Evolutionary conservation across 257 asterid genomes (phyloP).

Genomic region (Solanum okadae): DNA sequence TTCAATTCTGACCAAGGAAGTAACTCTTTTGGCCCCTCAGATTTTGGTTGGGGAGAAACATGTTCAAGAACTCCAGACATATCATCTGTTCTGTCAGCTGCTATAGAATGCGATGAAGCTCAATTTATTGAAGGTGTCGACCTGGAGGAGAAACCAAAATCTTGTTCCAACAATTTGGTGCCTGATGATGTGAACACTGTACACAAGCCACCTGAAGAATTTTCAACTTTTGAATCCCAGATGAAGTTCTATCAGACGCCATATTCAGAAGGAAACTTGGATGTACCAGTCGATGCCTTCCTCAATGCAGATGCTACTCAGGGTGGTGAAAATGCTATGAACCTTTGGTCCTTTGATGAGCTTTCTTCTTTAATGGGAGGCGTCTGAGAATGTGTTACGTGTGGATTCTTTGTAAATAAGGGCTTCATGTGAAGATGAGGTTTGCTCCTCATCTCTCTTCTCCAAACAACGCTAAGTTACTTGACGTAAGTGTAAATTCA

Average conservation of each 20-base stretch:
- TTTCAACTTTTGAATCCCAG: slow-evolving; percentile 43
- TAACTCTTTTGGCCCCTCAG: slow-evolving; percentile 65
- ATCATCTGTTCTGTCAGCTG: slow-evolving; percentile 52
- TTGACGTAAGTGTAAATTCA: not conserved
- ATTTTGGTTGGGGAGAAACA: slow-evolving; percentile 67
- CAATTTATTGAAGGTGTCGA: slow-evolving; percentile 28
- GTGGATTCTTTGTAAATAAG: slow-evolving; percentile 51
- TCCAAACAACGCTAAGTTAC: not conserved
- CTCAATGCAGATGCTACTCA: slow-evolving; percentile 45
- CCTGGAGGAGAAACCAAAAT: slow-evolving; percentile 41
- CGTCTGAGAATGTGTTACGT: slow-evolving; percentile 5
- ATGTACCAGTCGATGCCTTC: slow-evolving; percentile 52
- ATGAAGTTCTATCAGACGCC: slow-evolving; percentile 58
- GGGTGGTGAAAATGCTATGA: slow-evolving; percentile 42
- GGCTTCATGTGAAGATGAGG: slow-evolving; percentile 41
- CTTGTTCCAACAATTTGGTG: slow-evolving; percentile 15
- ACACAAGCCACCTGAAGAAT: slow-evolving; percentile 26
- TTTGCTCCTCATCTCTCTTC: not conserved
- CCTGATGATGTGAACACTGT: slow-evolving; percentile 9
- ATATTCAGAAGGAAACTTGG: slow-evolving; percentile 53
- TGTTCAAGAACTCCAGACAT: slow-evolving; percentile 64
- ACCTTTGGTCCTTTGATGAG: slow-evolving; percentile 73
- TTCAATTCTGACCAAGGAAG: slow-evolving; percentile 77
- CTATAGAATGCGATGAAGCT: slow-evolving; percentile 40
- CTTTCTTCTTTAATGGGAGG: slow-evolving; percentile 41